phyloP scores from a whole-genome alignment of 225 moss, liverwort and hornwort species.

The Climacium dendroides region DNA sequence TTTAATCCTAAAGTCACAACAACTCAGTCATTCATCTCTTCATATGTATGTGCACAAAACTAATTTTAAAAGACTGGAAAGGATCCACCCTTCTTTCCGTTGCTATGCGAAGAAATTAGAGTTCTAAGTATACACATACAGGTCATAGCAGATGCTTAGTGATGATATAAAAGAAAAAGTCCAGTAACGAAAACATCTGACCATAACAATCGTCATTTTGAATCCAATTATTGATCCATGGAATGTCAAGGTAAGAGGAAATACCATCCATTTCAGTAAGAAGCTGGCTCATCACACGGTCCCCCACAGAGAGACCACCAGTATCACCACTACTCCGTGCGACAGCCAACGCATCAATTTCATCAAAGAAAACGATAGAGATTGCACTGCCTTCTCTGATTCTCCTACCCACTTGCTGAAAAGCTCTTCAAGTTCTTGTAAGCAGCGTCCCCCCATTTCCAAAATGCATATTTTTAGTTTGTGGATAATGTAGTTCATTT shows the following conservation, averaged over 20 bases:
- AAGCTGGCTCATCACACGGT: slow-evolving; percentile 95
- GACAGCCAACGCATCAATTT: slow-evolving; percentile 88
- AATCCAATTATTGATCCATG: neutral
- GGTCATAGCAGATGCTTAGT: neutral
- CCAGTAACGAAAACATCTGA: neutral
- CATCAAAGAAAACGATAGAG: slow-evolving; percentile 89
- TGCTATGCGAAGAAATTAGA: neutral
- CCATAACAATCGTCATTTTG: neutral
- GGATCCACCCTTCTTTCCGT: neutral
- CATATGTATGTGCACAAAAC: neutral
- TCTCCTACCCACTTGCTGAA: slow-evolving; percentile 99
- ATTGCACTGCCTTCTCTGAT: slow-evolving; percentile 84
- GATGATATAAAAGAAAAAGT: neutral
- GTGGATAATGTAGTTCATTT: too few species aligned
- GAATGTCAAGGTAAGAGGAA: neutral
- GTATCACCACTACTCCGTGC: slow-evolving; percentile 46
- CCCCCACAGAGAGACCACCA: slow-evolving; percentile 74
- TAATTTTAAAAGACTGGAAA: neutral
- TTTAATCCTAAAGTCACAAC: slow-evolving; percentile 48
- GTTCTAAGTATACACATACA: neutral
- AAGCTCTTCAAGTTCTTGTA: too few species aligned
- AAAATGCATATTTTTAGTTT: too few species aligned
- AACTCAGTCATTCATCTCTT: neutral
- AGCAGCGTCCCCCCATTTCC: too few species aligned
- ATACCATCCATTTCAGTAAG: slow-evolving; percentile 97